Evolutionary conservation across 306 rosid genomes (phyloP).

Genomic region (Inga laurina): DNA sequence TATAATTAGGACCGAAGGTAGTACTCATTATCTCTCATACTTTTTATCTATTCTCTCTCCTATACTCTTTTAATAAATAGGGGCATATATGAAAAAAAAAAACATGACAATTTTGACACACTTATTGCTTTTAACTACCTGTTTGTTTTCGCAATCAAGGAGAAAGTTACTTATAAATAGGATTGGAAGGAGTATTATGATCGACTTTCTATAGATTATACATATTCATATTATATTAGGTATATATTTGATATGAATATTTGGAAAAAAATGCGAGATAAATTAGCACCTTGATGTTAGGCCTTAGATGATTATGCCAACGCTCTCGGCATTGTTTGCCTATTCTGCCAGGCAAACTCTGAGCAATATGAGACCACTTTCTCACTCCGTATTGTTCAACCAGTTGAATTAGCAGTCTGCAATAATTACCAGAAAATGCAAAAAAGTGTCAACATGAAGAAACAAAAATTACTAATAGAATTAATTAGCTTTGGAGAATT

Average conservation of each 20-base stretch:
- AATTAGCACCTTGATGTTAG: conserved; percentile 77
- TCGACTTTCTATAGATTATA: not conserved
- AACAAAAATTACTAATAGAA: not conserved
- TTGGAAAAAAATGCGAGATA: not conserved
- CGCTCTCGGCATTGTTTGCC: conserved; percentile 96
- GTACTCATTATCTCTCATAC: too few relatives aligned
- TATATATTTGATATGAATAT: not conserved
- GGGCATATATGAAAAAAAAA: too few relatives aligned
- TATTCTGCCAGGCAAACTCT: conserved; percentile 79
- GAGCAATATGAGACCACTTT: conserved; percentile 91
- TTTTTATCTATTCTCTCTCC: too few relatives aligned
- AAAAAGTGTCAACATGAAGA: not conserved
- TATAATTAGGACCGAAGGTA: too few relatives aligned
- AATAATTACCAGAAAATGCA: not conserved
- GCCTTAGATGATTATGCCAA: conserved; percentile 93
- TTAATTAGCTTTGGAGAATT: not conserved
- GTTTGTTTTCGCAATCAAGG: too few relatives aligned
- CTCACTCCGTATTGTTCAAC: conserved; percentile 81
- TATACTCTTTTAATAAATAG: too few relatives aligned
- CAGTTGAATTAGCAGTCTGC: conserved; percentile 73
- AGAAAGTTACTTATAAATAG: too few relatives aligned
- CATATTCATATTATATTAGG: not conserved
- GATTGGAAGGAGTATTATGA: too few relatives aligned
- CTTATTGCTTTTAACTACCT: too few relatives aligned
- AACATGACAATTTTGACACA: too few relatives aligned